These are phyloP conservation scores for Purpureocillium takamizusanense DNA, from an alignment of 2,329 filamentous ascomycete genomes.

Conservation along the genomic window DNA sequence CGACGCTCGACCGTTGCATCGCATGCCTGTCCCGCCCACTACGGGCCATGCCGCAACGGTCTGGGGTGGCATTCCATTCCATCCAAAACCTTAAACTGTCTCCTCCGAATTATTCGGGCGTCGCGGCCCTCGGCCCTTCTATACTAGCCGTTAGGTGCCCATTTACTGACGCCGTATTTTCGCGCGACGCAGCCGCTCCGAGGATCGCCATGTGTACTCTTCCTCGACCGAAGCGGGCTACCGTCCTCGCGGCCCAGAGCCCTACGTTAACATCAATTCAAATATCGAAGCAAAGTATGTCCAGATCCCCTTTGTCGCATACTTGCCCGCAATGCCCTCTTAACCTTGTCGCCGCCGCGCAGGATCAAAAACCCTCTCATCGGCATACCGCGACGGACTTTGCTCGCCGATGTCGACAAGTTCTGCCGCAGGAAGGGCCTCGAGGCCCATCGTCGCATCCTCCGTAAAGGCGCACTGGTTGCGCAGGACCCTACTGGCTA, in stretches of 20 bases:
- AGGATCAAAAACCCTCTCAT: constrained; percentile 40
- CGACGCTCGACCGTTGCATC: no score
- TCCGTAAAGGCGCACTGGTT: constrained; percentile 63
- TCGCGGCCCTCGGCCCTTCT: no score
- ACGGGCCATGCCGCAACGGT: no score
- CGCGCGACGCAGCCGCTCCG: constrained; percentile 12
- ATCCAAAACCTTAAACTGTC: no score
- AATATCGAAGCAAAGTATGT: constrained; percentile 38
- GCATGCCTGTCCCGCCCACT: no score
- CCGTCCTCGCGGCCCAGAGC: constrained; percentile 18
- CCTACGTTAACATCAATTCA: constrained; percentile 32
- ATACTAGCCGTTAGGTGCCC: background rate
- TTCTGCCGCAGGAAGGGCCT: constrained; percentile 55
- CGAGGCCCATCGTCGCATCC: constrained; percentile 44
- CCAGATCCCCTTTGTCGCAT: background rate
- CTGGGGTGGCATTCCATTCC: no score
- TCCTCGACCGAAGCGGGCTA: constrained; percentile 26
- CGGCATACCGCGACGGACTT: constrained; percentile 40
- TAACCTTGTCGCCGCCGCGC: constrained; percentile 5
- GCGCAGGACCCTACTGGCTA: constrained; percentile 59
- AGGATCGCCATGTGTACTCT: constrained; percentile 15
- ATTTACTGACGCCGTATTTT: background rate
- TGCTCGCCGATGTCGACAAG: constrained; percentile 46
- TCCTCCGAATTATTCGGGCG: no score
- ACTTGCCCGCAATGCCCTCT: constrained; percentile 1